Evolutionary conservation across 768 basidiomycete genomes (phyloP).

Genomic region (Infundibulicybe gibba): DNA sequence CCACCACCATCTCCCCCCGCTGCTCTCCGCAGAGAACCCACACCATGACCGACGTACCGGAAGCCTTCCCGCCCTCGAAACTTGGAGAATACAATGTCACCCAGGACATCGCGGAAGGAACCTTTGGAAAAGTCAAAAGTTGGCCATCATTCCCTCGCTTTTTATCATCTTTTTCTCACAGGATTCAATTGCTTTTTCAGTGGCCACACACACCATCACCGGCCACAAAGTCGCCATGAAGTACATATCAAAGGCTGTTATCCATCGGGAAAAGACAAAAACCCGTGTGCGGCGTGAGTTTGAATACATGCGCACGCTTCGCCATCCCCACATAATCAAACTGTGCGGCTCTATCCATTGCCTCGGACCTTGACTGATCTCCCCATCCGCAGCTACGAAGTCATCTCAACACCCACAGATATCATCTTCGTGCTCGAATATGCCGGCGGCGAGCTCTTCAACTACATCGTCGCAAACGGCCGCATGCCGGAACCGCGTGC

Average conservation of each 20-base stretch:
- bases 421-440: slow-evolving; percentile 99
- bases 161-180: slow-evolving; percentile 10
- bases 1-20: slow-evolving; percentile 21
- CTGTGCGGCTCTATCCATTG: slow-evolving; percentile 52
- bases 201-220: slow-evolving; percentile 92
- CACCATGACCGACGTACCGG: slow-evolving; percentile 25
- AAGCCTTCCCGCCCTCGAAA: slow-evolving; percentile 56
- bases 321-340: slow-evolving; percentile 98
- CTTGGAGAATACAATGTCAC: slow-evolving; percentile 91
- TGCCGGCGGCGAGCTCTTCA: slow-evolving; percentile 95
- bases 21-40: slow-evolving; percentile 7
- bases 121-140: slow-evolving; percentile 99
- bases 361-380: slow-evolving; percentile 8
- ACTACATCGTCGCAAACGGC: slow-evolving; percentile 95
- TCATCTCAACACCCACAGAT: slow-evolving; percentile 90
- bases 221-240: slow-evolving; percentile 98
- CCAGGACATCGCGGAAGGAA: slow-evolving; percentile 90
- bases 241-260: slow-evolving; percentile 92
- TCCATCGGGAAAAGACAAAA: slow-evolving; percentile 88
- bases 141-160: slow-evolving; percentile 28
- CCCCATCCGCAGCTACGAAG: slow-evolving; percentile 57
- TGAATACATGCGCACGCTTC: slow-evolving; percentile 91
- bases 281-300: slow-evolving; percentile 92
- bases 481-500: slow-evolving; percentile 86
- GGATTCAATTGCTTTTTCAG: slow-evolving; percentile 34